Evolutionary conservation across 305 asterid species (phyloP).

Genomic region (Fraxinus baroniana): DNA sequence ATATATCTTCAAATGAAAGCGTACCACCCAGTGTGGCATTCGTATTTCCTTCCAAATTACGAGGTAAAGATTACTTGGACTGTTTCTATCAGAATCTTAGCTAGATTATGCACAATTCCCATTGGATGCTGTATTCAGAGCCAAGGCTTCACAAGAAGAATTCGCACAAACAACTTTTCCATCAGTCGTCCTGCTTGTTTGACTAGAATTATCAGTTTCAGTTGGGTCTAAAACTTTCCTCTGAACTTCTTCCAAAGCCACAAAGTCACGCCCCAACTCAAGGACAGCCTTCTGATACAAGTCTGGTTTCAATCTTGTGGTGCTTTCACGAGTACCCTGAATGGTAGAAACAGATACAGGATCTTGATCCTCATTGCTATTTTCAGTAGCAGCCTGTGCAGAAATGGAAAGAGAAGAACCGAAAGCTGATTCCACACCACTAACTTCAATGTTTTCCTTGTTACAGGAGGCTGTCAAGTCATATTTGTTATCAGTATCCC

Average conservation of each 20-base stretch:
- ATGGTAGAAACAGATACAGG: constrained; percentile 16
- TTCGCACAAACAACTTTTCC: constrained; percentile 28
- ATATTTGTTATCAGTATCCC: neutral
- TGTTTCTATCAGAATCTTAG: constrained; percentile 9
- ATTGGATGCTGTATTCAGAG: constrained; percentile 10
- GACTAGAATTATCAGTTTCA: constrained; percentile 10
- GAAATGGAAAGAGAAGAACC: constrained; percentile 21
- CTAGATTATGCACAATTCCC: constrained; percentile 16
- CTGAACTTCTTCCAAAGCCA: neutral
- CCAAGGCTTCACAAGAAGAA: constrained; percentile 18
- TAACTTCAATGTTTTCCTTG: constrained; percentile 18
- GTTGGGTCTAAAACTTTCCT: constrained; percentile 5
- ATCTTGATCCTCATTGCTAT: constrained; percentile 14
- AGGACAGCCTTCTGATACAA: constrained; percentile 6
- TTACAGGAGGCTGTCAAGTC: constrained; percentile 14
- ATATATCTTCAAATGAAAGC: neutral
- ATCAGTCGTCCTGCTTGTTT: constrained; percentile 13
- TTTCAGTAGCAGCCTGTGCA: constrained; percentile 18
- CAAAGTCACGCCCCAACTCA: constrained; percentile 19
- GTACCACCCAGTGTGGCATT: neutral
- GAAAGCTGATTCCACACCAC: neutral
- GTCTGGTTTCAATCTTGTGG: constrained; percentile 7
- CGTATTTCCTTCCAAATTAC: neutral
- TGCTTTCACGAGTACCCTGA: constrained; percentile 24
- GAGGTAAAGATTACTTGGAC: neutral